Evolutionary conservation across 305 asterid species (phyloP), one percentile per base, ranked within the genome.

Genomic region (Salvia sclarea): DNA sequence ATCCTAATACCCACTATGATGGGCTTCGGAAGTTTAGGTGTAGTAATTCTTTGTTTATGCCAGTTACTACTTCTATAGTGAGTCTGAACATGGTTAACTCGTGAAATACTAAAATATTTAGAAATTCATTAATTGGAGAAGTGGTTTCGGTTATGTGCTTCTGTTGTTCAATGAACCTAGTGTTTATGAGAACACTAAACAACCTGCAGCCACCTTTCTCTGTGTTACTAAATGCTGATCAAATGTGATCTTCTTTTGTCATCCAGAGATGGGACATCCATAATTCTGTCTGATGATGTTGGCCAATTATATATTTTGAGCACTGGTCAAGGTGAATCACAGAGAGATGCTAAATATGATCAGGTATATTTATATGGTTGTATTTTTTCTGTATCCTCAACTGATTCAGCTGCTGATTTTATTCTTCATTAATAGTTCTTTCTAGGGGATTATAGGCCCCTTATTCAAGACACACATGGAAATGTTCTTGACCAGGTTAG

Each of bases 251-350:
- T 53, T 81, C 68, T 64, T 61, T 64, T 59, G 53, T 68, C 76
- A 73, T 82, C 66, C 89, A 93, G 98, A 70, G 98, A 93, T 83
- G 99, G 99, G 57, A 91, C 99, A 38, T 94, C 99, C 53, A 94
- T 94, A 72, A 85, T 94, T 76, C 96, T 94, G 66, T 94, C 99
- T 45, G 99, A 94, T 78, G 95, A 94, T 71, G 99, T 89, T 56
- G 99, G 99, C 22, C 99, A 94, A 68, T 74, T 94, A 63, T 91
- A 89, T 75, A 89, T 87, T 79, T 77, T 94, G 80, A 91, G 76
- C 81, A 91, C 97, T 13, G 99, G 99, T 53, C 93, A 91, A 84
- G 99, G 99, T 78, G 99, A 94, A 82, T 84, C 91, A 67, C 98
- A 94, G 74, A 80, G 79, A 74, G 97, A 94, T 78, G 93, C 98